Evolutionary conservation across 805 yeast genomes (phyloP), one percentile per base, ranked within the genome.

Genomic region (Yarrowia sp.): DNA sequence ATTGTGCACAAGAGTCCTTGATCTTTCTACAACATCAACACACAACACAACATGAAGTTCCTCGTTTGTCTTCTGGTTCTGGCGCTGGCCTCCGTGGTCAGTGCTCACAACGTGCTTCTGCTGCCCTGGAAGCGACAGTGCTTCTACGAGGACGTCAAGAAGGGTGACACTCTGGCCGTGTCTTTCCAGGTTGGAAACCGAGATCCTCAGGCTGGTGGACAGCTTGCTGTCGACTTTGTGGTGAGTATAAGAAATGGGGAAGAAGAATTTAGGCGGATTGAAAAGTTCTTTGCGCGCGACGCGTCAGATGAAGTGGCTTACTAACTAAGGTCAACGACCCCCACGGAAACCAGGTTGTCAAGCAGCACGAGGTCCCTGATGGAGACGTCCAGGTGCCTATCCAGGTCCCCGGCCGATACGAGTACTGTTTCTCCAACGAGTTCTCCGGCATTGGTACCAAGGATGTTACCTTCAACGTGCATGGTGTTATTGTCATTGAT

Each of bases 121-220:
- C 91, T 95, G 14, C 85, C 97, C 17, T 81, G 87, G 71, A 95
- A 96, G 28, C 88, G 87, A 73, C 88, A 88, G 72, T 93, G 99
- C 78, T 93, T 91, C 77, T 91, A 82, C 71, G 98, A 95, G 74
- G 82, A 82, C 66, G 81, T 95, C 79, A 89, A 87, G 74, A 82
- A 82, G 71, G 89, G 90, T 70, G 99, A 93, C 77, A 91, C 89
- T 75, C 80, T 93, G 70, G 88, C 96, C 19, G 87, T 93, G 67
- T 82, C 91, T 56, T 93, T 88, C 83, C 99, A 93, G 78, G 96
- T 90, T 62, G 98, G 98, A 69, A 91, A 92, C 72, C 85, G 98
- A 77, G 88, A 90, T 70, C 72, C 76, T 36, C 46, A 65, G 49
- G 68, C 73, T 40, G 69, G 73, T 22, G 77, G 75, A 64, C 78